Conservation (phyloP, 2,329 filamentous ascomycete genomes). For the Pseudocercospora macadamiae region DNA sequence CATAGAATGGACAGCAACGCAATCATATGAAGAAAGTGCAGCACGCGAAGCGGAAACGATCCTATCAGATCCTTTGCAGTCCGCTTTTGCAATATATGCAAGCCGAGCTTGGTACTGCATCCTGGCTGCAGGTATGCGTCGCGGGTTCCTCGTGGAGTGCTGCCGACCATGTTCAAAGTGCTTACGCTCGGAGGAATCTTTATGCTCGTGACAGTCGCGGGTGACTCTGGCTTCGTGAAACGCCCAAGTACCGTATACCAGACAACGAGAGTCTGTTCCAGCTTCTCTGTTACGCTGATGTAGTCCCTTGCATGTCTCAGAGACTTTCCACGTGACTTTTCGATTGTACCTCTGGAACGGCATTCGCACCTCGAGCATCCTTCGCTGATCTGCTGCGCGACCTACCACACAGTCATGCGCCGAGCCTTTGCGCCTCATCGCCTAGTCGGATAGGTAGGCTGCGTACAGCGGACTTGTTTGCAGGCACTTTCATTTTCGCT, state of each 20-base stretch:
- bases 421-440: not conserved
- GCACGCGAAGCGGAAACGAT: not conserved
- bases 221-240: conserved; percentile 4
- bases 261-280: not conserved
- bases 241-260: not conserved
- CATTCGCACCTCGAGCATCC: no score
- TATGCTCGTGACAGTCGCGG: conserved; percentile 4
- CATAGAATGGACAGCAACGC: not conserved
- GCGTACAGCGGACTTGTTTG: not conserved
- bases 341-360: not conserved
- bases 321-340: not conserved
- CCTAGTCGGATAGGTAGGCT: not conserved
- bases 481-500: conserved; percentile 7
- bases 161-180: not conserved
- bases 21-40: conserved; percentile 2
- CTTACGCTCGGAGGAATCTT: conserved; percentile 4
- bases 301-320: not conserved
- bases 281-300: not conserved
- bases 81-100: conserved; percentile 7
- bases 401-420: conserved; percentile 1
- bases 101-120: not conserved
- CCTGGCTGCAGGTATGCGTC: not conserved
- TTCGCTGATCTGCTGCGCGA: not conserved
- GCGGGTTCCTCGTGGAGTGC: not conserved
- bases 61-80: not conserved